Evolutionary conservation across 2,329 filamentous ascomycete species (phyloP).

Genomic region (Eurotiales sp.): DNA sequence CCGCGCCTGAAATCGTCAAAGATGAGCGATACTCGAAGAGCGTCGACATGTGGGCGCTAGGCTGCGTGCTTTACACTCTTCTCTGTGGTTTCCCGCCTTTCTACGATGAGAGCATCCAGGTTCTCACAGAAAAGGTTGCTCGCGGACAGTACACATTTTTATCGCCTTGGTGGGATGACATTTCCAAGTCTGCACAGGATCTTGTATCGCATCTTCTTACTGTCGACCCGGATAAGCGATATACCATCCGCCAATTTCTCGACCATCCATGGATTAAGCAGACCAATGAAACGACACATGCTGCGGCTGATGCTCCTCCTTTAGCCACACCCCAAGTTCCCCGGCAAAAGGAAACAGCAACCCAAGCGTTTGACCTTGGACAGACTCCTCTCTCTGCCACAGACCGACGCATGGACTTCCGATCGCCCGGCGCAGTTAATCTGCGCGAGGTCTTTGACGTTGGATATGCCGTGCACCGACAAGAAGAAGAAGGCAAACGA

Average conservation of each 20-base stretch:
- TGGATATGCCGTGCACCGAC: conserved; percentile 92
- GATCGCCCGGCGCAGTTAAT: conserved; percentile 91
- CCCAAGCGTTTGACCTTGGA: conserved; percentile 36
- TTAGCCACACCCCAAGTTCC: conserved; percentile 62
- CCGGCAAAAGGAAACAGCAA: conserved; percentile 56
- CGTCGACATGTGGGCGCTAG: conserved; percentile 98
- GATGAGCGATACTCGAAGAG: conserved; percentile 98
- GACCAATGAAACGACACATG: conserved; percentile 63
- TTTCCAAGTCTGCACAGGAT: conserved; percentile 91
- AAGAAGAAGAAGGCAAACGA: conserved; percentile 92
- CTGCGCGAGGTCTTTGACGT: conserved; percentile 97
- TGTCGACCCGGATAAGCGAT: conserved; percentile 92
- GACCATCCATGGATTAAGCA: conserved; percentile 89
- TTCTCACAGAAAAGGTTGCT: conserved; percentile 95
- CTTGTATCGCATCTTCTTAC: conserved; percentile 89
- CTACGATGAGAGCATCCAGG: conserved; percentile 96
- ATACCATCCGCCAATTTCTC: conserved; percentile 88
- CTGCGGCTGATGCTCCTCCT: conserved; percentile 66
- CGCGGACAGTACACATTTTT: conserved; percentile 96
- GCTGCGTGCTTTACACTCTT: conserved; percentile 93
- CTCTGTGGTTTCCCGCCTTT: conserved; percentile 98
- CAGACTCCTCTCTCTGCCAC: conserved; percentile 46
- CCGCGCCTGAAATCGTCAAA: conserved; percentile 96
- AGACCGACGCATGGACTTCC: conserved; percentile 80
- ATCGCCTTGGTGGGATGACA: conserved; percentile 99